Percentiles rank a stretch among this genome's conserved stretches.
Conservation (phyloP, 2,329 filamentous ascomycete species). For the Hymenoscyphus fructigenus region DNA sequence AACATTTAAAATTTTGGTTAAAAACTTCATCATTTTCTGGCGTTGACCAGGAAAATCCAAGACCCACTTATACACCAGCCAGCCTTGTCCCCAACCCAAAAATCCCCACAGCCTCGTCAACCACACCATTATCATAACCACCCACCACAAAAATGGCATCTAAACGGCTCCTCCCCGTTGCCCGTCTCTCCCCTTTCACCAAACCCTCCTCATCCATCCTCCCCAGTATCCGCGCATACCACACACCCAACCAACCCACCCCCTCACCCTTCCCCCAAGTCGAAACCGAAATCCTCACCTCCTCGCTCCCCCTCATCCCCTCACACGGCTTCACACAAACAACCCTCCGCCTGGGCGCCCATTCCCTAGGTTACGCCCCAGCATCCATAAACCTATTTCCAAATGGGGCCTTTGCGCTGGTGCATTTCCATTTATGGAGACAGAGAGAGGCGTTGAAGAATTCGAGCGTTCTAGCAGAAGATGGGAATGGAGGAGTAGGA, state of each 20-base stretch:
- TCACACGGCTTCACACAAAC: conserved; percentile 76
- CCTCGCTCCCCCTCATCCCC: conserved; percentile 78
- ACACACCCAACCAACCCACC: conserved; percentile 68
- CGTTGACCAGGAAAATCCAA: neutral
- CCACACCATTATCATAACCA: neutral
- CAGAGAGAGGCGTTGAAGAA: conserved; percentile 59
- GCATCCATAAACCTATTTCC: conserved; percentile 82
- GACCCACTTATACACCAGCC: conserved; percentile 1
- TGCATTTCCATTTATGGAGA: conserved; percentile 72
- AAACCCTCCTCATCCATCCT: neutral
- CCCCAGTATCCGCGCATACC: conserved; percentile 43
- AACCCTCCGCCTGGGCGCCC: conserved; percentile 73
- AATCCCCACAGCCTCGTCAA: conserved; percentile 1
- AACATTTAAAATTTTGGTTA: too few relatives aligned
- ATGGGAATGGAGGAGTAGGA: conserved; percentile 46
- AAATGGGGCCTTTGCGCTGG: conserved; percentile 75
- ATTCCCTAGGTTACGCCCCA: conserved; percentile 82
- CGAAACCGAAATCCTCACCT: conserved; percentile 75
- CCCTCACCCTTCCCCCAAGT: conserved; percentile 63
- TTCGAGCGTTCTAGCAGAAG: conserved; percentile 25
- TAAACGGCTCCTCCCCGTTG: conserved; percentile 7
- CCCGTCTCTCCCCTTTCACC: neutral
- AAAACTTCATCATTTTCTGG: too few relatives aligned
- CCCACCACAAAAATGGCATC: conserved; percentile 6
- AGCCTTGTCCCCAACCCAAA: neutral